A percentile compares a stretch with the other conserved stretches of the same genome.
phyloP scores from a whole-genome alignment of 495 filamentous ascomycete species.

The Podospora tetraspora region DNA sequence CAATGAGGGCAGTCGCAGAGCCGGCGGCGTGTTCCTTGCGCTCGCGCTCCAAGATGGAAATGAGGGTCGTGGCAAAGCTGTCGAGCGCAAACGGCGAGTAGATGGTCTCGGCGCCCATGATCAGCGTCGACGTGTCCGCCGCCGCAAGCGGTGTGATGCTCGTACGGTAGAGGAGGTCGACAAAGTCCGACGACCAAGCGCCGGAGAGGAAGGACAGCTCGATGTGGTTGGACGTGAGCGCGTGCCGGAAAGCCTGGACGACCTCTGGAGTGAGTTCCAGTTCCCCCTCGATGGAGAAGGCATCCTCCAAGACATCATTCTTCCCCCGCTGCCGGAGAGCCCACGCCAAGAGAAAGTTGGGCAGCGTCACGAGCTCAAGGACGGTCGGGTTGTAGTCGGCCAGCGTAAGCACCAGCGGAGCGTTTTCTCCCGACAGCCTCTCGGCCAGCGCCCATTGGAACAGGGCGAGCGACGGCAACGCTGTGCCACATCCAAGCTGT shows the following conservation, averaged over 20 bases:
- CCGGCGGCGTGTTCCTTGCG: constrained; percentile 34
- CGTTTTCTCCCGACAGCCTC: constrained; percentile 22
- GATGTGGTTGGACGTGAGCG: constrained; percentile 53
- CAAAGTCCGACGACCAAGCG: constrained; percentile 69
- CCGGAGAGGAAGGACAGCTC: constrained; percentile 73
- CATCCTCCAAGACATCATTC: constrained; percentile 31
- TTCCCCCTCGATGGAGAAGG: constrained; percentile 55
- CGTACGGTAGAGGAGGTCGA: constrained; percentile 46
- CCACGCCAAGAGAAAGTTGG: constrained; percentile 84
- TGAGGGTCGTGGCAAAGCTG: constrained; percentile 68
- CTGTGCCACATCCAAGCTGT: constrained; percentile 87
- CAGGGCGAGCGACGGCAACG: constrained; percentile 71
- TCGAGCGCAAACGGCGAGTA: constrained; percentile 74
- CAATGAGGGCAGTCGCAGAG: constrained; percentile 64
- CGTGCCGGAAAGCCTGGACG: constrained; percentile 53
- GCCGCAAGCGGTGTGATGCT: constrained; percentile 16
- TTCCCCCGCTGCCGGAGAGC: constrained; percentile 41
- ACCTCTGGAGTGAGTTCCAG: constrained; percentile 67
- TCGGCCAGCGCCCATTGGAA: constrained; percentile 60
- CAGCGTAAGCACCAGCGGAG: constrained; percentile 58
- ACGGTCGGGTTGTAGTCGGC: constrained; percentile 89
- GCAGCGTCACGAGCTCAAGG: constrained; percentile 77
- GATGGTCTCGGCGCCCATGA: constrained; percentile 91
- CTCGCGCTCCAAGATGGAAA: constrained; percentile 56
- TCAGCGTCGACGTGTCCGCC: constrained; percentile 37